Evolutionary conservation across 495 filamentous ascomycete genomes (phyloP).

Genomic region (Aspergillus asperescens): DNA sequence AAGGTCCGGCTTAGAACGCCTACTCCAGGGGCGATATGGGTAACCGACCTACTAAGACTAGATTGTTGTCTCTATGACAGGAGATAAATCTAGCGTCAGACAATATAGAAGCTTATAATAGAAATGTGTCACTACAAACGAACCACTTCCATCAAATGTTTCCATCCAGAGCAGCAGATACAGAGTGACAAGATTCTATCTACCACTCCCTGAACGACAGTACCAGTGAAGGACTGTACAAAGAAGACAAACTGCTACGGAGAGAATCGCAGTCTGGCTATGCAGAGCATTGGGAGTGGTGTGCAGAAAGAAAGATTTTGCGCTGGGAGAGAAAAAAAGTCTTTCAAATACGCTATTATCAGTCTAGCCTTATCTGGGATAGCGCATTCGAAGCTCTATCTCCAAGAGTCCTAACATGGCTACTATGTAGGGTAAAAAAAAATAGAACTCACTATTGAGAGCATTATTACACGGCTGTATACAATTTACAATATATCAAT

Average conservation of each 20-base stretch:
- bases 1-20: background rate
- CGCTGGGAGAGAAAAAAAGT: conserved; percentile 7
- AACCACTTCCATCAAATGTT: conserved; percentile 75
- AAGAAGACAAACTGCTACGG: conserved; percentile 41
- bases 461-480: too few species aligned
- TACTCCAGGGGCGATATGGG: background rate
- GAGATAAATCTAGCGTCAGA: background rate
- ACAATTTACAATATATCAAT: too few species aligned
- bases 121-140: conserved; percentile 56
- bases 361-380: conserved; percentile 15
- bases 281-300: conserved; percentile 44
- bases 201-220: conserved; percentile 56
- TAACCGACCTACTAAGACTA: background rate
- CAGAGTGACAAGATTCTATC: conserved; percentile 67
- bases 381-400: conserved; percentile 1
- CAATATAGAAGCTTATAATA: conserved; percentile 20
- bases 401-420: too few species aligned
- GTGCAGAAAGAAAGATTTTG: conserved; percentile 29
- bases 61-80: background rate
- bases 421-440: too few species aligned
- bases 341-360: conserved; percentile 12
- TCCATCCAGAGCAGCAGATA: conserved; percentile 91
- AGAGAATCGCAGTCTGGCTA: conserved; percentile 49
- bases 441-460: too few species aligned
- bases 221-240: conserved; percentile 67